Conservation (phyloP, 495 filamentous ascomycete genomes). For the Parmelia sp. region DNA sequence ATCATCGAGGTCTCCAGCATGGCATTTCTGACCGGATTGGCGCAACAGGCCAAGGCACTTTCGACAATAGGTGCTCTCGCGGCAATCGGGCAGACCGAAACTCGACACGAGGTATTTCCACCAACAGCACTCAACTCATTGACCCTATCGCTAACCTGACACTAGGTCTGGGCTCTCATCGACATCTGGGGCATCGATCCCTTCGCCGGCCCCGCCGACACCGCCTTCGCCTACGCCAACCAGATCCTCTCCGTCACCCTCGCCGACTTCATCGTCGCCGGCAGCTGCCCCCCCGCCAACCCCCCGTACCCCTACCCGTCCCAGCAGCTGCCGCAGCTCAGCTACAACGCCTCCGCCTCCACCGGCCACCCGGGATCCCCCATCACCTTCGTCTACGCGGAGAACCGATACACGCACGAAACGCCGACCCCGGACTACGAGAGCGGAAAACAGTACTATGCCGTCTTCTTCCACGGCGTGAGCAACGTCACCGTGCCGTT, state of each 20-base stretch:
- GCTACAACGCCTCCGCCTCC: conserved; percentile 5
- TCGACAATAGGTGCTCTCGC: conserved; percentile 5
- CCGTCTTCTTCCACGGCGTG: conserved; percentile 9
- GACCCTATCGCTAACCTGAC: background rate
- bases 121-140: background rate
- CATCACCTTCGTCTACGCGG: conserved; percentile 8
- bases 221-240: conserved; percentile 12
- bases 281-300: conserved; percentile 5
- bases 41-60: conserved; percentile 5
- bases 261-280: conserved; percentile 3
- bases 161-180: conserved; percentile 10
- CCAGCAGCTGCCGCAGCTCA: conserved; percentile 7
- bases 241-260: conserved; percentile 11
- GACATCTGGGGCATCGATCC: conserved; percentile 13
- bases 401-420: conserved; percentile 5
- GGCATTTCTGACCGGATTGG: conserved; percentile 10
- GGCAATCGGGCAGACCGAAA: conserved; percentile 10
- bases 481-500: conserved; percentile 8
- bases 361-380: conserved; percentile 14
- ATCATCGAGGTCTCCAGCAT: conserved; percentile 16
- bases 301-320: conserved; percentile 9
- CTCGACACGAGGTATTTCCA: conserved; percentile 5
- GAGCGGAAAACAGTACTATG: conserved; percentile 4
- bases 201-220: conserved; percentile 8
- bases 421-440: background rate